Evolutionary conservation across 2,329 filamentous ascomycete species (phyloP), one percentile per base, ranked within the genome.

Genomic region (Cordyceps farinosa): DNA sequence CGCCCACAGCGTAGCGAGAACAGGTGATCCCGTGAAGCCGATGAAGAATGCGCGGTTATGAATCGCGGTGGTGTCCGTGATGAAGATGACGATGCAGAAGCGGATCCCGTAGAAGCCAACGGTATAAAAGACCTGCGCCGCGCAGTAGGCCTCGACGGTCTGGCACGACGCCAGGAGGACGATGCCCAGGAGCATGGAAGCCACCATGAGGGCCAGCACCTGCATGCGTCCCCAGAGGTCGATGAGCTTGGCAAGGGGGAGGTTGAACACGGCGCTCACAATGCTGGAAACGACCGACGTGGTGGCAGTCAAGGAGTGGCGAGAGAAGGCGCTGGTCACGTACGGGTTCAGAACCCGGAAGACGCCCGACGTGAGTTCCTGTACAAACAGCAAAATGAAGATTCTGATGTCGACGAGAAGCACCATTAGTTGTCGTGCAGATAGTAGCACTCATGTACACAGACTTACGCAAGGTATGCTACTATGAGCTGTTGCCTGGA

Each of bases 221-320:
- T 88, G 82, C 17, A 87, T 82, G 42, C 88, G 84, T 62, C 87
- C 88, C 79, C 85, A 90, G 45, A 88, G 78, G 74, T 90, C 85
- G 57, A 89, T 79, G 22, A 89, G 77, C 72, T 90, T 90, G 61
- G 88, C 87, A 66, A 88, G 80, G 1, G 87, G 84, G 9, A 89
- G 80, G 70, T 87, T 87, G 62, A 83, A 79, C 15, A 88, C 80
- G 48, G 85, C 87, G 70, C 77, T 76, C 54, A 88, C 82, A 36
- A 85, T 74, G 65, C 75, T 79, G 11, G 84, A 76, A n/a, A 88
- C 78, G 64, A 88, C 82, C 53, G 76, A 74, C 13, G 83, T 81
- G 3, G 83, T 79, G 2, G 82, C 77, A 1, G 83, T 77, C 42
- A 87, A 73, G 0, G 83, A 85, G 69, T 87, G 84, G 13, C 73